Evolutionary conservation across 495 filamentous ascomycete species (phyloP).

Genomic region (Oleoguttula mirabilis): DNA sequence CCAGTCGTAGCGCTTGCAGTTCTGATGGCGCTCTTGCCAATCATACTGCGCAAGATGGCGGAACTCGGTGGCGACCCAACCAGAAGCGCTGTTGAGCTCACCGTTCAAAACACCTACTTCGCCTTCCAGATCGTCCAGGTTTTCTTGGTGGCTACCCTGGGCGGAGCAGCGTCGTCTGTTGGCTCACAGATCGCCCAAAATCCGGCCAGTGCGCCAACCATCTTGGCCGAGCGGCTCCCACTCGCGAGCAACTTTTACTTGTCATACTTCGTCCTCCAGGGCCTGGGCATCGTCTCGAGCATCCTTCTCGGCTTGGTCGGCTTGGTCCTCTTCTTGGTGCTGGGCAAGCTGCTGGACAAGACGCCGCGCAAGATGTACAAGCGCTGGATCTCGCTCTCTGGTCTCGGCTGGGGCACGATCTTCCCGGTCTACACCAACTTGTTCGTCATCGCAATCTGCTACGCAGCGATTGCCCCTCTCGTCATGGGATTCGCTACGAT

Average conservation of each 20-base stretch:
- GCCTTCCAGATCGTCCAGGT: slow-evolving; percentile 91
- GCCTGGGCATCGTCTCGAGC: slow-evolving; percentile 66
- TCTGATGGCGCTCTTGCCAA: slow-evolving; percentile 81
- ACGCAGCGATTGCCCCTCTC: slow-evolving; percentile 81
- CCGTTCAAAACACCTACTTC: slow-evolving; percentile 86
- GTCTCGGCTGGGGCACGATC: slow-evolving; percentile 76
- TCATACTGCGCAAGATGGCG: slow-evolving; percentile 70
- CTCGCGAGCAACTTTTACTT: slow-evolving; percentile 88
- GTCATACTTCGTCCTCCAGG: slow-evolving; percentile 88
- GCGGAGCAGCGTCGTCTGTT: slow-evolving; percentile 62
- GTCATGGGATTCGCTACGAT: slow-evolving; percentile 79
- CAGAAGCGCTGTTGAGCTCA: slow-evolving; percentile 65
- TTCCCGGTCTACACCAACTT: slow-evolving; percentile 79
- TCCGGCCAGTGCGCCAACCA: slow-evolving; percentile 44
- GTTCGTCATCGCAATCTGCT: slow-evolving; percentile 74
- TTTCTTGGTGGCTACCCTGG: slow-evolving; percentile 75
- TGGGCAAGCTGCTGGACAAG: slow-evolving; percentile 60
- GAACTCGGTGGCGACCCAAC: slow-evolving; percentile 70
- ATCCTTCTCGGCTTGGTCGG: slow-evolving; percentile 67
- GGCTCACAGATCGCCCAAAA: slow-evolving; percentile 50
- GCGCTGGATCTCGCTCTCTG: slow-evolving; percentile 51
- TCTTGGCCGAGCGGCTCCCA: slow-evolving; percentile 68
- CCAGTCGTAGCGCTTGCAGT: slow-evolving; percentile 68
- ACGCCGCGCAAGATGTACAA: slow-evolving; percentile 68
- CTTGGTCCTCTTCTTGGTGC: slow-evolving; percentile 60